Conservation (phyloP, 495 filamentous ascomycete species). For the Beverwykella pulmonaria region DNA sequence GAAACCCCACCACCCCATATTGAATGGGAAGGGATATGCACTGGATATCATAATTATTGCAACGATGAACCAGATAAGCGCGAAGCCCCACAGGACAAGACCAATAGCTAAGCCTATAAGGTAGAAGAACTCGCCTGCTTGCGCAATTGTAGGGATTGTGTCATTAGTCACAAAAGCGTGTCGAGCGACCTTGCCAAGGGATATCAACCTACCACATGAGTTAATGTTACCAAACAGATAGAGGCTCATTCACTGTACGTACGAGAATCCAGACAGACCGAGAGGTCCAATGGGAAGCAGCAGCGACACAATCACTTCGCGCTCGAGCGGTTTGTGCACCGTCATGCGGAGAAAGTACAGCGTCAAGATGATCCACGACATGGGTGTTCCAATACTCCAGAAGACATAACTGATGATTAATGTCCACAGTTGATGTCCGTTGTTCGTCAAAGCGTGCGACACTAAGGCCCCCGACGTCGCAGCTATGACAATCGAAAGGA, state of each 20-base stretch:
- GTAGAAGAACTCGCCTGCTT: constrained; percentile 58
- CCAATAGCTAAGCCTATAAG: constrained; percentile 55
- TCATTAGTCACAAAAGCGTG: constrained; percentile 55
- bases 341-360: constrained; percentile 65
- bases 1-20: constrained; percentile 71
- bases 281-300: constrained; percentile 66
- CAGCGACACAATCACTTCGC: constrained; percentile 62
- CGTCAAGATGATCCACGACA: constrained; percentile 58
- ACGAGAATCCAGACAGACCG: constrained; percentile 60
- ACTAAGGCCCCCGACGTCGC: constrained; percentile 60
- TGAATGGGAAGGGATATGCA: constrained; percentile 60
- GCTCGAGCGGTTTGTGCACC: constrained; percentile 58
- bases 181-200: constrained; percentile 57
- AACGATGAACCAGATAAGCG: constrained; percentile 64
- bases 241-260: no score
- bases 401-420: constrained; percentile 60
- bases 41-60: constrained; percentile 52
- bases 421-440: constrained; percentile 59
- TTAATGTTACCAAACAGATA: no score
- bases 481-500: constrained; percentile 62
- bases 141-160: constrained; percentile 48
- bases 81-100: constrained; percentile 64
- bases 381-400: constrained; percentile 61
- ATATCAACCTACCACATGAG: no score
- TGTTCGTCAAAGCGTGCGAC: constrained; percentile 55